These are phyloP conservation scores for Ascochyta viciae-villosae DNA, from an alignment of 2,329 filamentous ascomycete genomes.

Conservation along the genomic window DNA sequence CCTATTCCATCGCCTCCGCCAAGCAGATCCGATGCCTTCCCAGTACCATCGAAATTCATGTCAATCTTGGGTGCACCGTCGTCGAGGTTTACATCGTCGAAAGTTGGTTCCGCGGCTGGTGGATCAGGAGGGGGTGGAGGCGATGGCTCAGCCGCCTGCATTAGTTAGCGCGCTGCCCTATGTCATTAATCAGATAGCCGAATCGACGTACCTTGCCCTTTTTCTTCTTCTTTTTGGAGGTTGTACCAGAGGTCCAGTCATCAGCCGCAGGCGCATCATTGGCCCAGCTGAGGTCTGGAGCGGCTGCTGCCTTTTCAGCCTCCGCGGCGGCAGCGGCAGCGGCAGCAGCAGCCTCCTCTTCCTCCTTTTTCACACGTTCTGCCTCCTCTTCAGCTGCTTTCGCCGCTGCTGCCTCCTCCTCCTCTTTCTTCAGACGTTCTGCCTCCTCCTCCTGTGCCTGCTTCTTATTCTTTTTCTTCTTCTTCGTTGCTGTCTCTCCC, in stretches of 20 bases:
- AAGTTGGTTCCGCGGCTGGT: conserved; percentile 49
- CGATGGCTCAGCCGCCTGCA: conserved; percentile 34
- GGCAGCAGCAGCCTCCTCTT: conserved; percentile 35
- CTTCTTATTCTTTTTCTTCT: conserved; percentile 51
- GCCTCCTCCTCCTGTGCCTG: conserved; percentile 45
- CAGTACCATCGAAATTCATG: conserved; percentile 52
- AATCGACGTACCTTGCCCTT: conserved; percentile 50
- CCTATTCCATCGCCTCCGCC: conserved; percentile 25
- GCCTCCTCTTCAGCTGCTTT: conserved; percentile 49
- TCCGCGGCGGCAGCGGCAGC: conserved; percentile 25
- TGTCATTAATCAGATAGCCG: conserved; percentile 43
- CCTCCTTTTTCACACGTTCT: conserved; percentile 33
- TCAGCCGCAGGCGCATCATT: conserved; percentile 38
- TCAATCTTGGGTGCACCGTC: conserved; percentile 57
- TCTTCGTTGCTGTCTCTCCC: conserved; percentile 42
- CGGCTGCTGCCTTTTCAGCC: conserved; percentile 38
- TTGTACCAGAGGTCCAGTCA: conserved; percentile 39
- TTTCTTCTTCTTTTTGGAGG: conserved; percentile 49
- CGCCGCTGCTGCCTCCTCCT: conserved; percentile 49
- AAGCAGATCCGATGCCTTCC: conserved; percentile 34
- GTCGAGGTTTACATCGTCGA: conserved; percentile 57
- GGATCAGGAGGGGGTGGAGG: conserved; percentile 42
- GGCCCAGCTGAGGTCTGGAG: conserved; percentile 31
- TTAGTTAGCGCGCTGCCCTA: conserved; percentile 33
- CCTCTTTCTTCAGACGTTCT: conserved; percentile 45